Base-by-base conservation (phyloP, 2,329 filamentous ascomycete genomes). In the Fusarium verticillioides region DNA sequence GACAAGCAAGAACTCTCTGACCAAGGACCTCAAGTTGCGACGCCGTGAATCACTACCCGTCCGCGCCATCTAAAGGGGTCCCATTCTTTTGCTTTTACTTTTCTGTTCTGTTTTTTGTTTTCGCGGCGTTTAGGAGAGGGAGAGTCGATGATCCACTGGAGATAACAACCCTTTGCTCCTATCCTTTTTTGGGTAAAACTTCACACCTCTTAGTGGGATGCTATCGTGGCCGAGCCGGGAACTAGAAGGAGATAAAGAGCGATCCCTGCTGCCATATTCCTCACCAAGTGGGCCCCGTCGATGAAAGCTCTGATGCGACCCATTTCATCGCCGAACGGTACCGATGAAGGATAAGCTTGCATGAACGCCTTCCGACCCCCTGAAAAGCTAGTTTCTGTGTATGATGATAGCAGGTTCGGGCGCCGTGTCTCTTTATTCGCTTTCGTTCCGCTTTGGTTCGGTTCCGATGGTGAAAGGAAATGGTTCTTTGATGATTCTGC, bases 1-100 rank as follows among this genome's bases (percentile, higher is more conserved):
- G 50, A 78, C 76, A 40, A 73, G 84, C 74, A 77, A 72, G 61
- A 82, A 83, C 57, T 79, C 80, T 40, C 68, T 83, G 65, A 81
- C 79, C 21, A 79, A 77, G 66, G 75, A 78, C 42, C 63, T 69
- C 54, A 76, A 77, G 67, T 43, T 74, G 30, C 68, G 72, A 13
- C 73, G 75, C 42, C 77, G 76, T 42, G 74, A 80, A 28, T 79
- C 80, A 26, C 69, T 79, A 7, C 80, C 80, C 11, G 80, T 82
- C 32, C 77, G 80, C 12, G 79, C 78, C 62, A 78, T 82, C 37
- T 82, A 79, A 58, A 23, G 13, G 5, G 26, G 32, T 19, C 21
- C 12, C 39, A 34, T 66, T 44, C 11, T 49, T 37, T 44, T 44
- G 8, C 23, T 32, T 37, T 44, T 28, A 7, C 23, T 32, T 37